phyloP scores from a whole-genome alignment of 108 stramenopile genomes.

The Aurantiochytrium sp. region DNA sequence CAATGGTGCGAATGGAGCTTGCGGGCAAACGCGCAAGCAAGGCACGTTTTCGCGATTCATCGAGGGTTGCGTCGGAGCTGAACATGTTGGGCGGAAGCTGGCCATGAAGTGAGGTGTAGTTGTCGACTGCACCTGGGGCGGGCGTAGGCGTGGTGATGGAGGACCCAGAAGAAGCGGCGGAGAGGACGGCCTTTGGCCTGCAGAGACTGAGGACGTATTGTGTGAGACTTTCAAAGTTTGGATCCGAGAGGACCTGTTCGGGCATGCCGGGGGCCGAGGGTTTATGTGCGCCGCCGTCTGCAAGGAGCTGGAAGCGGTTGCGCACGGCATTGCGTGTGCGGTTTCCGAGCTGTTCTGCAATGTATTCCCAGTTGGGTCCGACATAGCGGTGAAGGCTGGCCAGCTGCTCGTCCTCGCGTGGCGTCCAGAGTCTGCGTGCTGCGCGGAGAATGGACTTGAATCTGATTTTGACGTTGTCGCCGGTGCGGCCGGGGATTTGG shows the following conservation, averaged over 20 bases:
- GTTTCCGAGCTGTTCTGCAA: not conserved
- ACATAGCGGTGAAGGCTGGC: not conserved
- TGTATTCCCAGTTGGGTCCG: not conserved
- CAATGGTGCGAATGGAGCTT: too few relatives aligned
- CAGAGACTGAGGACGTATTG: not conserved
- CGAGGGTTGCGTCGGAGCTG: not conserved
- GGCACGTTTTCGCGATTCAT: not conserved
- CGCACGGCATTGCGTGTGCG: not conserved
- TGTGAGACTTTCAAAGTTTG: not conserved
- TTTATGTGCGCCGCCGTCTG: not conserved
- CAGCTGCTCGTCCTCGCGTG: not conserved
- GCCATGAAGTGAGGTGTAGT: too few relatives aligned
- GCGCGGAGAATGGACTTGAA: slow-evolving; percentile 19
- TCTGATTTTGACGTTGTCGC: slow-evolving; percentile 29
- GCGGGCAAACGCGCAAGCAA: too few relatives aligned
- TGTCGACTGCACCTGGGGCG: not conserved
- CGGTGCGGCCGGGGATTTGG: slow-evolving; percentile 32
- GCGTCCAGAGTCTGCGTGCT: not conserved
- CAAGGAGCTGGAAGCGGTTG: not conserved
- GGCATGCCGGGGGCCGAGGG: not conserved
- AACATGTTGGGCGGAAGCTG: not conserved
- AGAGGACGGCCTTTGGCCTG: not conserved
- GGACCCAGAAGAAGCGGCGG: too few relatives aligned
- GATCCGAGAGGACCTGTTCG: not conserved
- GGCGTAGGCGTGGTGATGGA: too few relatives aligned